Evolutionary conservation across 2,329 filamentous ascomycete genomes (phyloP), one percentile per base, ranked within the genome.

Genomic region (Cordyceps javanica): DNA sequence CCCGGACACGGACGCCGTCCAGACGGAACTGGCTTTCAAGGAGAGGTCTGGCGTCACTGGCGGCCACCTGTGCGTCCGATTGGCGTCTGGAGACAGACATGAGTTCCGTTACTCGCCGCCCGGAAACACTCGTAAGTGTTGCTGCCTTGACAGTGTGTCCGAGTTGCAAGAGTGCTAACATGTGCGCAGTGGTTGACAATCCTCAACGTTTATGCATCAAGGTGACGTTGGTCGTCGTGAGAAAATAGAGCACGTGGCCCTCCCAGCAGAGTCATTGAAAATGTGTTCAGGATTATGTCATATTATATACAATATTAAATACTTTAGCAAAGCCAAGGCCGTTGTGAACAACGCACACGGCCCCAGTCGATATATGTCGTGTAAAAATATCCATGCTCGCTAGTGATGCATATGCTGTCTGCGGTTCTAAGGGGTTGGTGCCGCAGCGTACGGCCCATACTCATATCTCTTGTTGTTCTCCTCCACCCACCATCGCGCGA

Each of bases 71-170:
- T 74, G 75, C 49, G 71, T 77, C 6, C 67, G 74, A 38, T 59
- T 59, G 28, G 69, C 72, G 1, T 72, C 70, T 5, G 73, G 72
- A 8, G 66, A 68, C 48, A 68, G 64, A 30, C 68, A 73, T 41
- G 75, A 77, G 57, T 76, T 76, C 62, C 71, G 75, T 36, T 77
- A 72, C 64, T 75, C 72, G 21, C 73, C 73, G 14, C 68, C 69
- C 1, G 70, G 68, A 14, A 76, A 73, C 46, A 65, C 69, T 10
- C 64, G 74, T 76, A 59, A 54, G 64, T 56, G 8, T 14, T 9
- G n/a, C 28, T 46, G 16, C 32, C 3, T 19, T 11, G 2, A 44
- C 16, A 14, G 6, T 26, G 19, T n/a, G n/a, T n/a, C 25, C 13
- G 9, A 23, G n/a, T 23, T 13, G 5, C 13, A 32, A 51, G 21